Evolutionary conservation across 2,329 filamentous ascomycete genomes (phyloP), one percentile per base, ranked within the genome.

Genomic region (Trichoderma sp.): DNA sequence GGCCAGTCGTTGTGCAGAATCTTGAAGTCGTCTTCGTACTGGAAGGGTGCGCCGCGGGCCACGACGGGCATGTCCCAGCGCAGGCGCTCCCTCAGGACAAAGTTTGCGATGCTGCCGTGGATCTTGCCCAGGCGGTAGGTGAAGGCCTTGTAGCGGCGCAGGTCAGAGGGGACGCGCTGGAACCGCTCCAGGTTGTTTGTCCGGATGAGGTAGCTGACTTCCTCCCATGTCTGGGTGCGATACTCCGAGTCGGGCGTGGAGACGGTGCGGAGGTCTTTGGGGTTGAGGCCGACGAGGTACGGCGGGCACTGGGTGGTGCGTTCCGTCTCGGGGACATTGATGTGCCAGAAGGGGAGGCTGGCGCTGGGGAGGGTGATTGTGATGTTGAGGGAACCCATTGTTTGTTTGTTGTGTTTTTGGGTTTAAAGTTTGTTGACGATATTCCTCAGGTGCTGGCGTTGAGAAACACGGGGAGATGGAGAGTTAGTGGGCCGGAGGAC

Each of bases 1-100:
- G 95, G 95, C 93, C 94, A 98, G 85, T 98, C 95, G 78, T 98
- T 98, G 82, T 88, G 89, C 53, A 97, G 81, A 62, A 97, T 90
- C 80, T 90, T 94, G 76, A 91, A 82, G 77, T 96, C 92, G 11
- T 84, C 83, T 0, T 80, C 80, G 68, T 75, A 77, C 73, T 83
- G 81, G 73, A 89, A 86, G 0, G 85, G 85, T 28, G 68, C 73
- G 20, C 76, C 78, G 4, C 76, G 74, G 9, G 81, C 70, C 50
- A 71, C 68, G 17, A 86, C 76, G 1, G 84, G 85, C n/a, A 74
- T 71, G 2, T 81, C 79, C 95, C 95, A 98, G 17, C 84, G 81
- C 71, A 98, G 83, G 63, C 94, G 84, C 79, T 93, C 84, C 30
- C 84, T 82, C 57, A 97, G 82, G 53, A 98, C 87, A 78, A 94